phyloP scores from a whole-genome alignment of 257 asterid genomes.

The Rhazya stricta region DNA sequence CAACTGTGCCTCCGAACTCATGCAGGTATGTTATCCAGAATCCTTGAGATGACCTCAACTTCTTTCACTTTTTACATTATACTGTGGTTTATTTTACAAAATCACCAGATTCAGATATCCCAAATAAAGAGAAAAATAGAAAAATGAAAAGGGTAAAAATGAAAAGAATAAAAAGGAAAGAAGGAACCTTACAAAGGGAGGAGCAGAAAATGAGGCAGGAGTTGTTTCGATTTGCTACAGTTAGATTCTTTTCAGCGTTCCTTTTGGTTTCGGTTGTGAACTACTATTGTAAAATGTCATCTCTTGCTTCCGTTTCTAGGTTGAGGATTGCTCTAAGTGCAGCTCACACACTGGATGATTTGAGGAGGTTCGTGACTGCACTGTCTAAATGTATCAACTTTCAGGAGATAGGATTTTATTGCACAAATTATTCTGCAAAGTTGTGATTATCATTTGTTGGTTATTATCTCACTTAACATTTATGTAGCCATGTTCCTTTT shows the following conservation, averaged over 20 bases:
- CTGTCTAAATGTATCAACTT: constrained; percentile 62
- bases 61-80: constrained; percentile 8
- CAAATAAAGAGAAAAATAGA: background rate
- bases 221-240: background rate
- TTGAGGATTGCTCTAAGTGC: constrained; percentile 83
- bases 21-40: constrained; percentile 74
- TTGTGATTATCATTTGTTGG: constrained; percentile 20
- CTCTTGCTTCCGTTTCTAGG: constrained; percentile 26
- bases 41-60: constrained; percentile 42
- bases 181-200: no score
- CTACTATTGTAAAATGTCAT: background rate
- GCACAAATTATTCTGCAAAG: constrained; percentile 39
- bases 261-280: background rate
- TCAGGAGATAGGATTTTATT: constrained; percentile 31
- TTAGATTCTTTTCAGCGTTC: background rate
- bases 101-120: background rate
- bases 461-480: background rate
- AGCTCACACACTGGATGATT: constrained; percentile 72
- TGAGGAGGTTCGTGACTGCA: constrained; percentile 62
- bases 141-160: background rate
- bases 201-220: background rate
- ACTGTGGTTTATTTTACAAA: background rate
- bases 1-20: constrained; percentile 91
- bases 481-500: background rate
- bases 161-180: no score